These are phyloP conservation scores for Fusarium armeniacum DNA, from an alignment of 2,329 filamentous ascomycete genomes.

Conservation along the genomic window DNA sequence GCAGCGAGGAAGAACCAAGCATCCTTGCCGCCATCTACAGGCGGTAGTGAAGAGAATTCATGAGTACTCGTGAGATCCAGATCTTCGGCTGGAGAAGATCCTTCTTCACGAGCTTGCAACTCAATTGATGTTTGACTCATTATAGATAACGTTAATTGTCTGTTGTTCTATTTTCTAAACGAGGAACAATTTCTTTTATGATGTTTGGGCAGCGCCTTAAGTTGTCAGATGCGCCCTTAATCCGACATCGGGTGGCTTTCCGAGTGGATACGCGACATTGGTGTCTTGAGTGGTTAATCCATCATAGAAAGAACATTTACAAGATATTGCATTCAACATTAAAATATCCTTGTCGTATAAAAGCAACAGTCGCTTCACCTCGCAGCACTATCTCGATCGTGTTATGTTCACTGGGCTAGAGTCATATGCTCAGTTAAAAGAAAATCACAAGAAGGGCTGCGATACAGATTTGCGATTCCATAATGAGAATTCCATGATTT, in stretches of 20 bases:
- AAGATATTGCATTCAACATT: background rate
- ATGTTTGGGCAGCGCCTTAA: background rate
- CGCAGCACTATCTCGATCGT: background rate
- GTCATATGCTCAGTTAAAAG: too few species aligned
- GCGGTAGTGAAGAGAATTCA: conserved; percentile 42
- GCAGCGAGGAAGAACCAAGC: conserved; percentile 55
- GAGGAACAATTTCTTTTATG: background rate
- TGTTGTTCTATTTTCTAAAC: fast-evolving
- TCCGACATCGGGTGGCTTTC: background rate
- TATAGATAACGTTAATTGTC: fast-evolving
- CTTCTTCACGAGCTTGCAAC: conserved; percentile 5
- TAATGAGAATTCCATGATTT: too few species aligned
- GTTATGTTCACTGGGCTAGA: background rate
- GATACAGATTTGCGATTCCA: too few species aligned
- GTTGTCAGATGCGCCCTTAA: conserved; percentile 4
- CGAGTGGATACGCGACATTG: background rate
- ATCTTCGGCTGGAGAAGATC: background rate
- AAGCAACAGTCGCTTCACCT: background rate
- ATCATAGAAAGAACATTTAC: background rate
- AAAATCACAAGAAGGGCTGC: too few species aligned
- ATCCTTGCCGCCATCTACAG: conserved; percentile 53
- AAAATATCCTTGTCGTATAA: fast-evolving
- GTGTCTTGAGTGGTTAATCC: too few species aligned
- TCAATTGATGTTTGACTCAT: conserved; percentile 25
- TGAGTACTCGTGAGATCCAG: background rate